Evolutionary conservation across 73 alveolate genomes (phyloP).

Genomic region (Effrenium voratum): DNA sequence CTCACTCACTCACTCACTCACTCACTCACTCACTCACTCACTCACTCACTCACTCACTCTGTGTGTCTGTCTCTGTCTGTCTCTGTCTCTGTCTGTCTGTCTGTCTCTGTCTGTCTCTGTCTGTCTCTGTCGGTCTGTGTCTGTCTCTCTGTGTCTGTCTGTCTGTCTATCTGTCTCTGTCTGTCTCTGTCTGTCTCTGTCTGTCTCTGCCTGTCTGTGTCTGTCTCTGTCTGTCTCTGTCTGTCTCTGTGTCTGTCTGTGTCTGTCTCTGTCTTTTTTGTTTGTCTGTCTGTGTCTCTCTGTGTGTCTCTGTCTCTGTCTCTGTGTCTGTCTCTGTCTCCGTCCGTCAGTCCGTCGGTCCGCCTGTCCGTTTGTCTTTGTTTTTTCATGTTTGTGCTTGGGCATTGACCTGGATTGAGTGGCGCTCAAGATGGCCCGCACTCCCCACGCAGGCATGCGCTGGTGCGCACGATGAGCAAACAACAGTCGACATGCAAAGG

Average conservation of each 20-base stretch:
- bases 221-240: background rate
- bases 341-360: background rate
- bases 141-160: background rate
- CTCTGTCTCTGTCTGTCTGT: background rate
- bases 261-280: background rate
- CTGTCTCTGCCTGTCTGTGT: background rate
- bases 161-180: background rate
- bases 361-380: background rate
- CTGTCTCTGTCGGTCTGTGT: background rate
- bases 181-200: background rate
- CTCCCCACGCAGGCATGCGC: too few relatives aligned
- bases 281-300: background rate
- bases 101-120: background rate
- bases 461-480: too few relatives aligned
- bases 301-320: background rate
- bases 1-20: background rate
- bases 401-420: too few relatives aligned
- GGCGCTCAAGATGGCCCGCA: too few relatives aligned
- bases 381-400: background rate
- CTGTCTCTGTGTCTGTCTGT: background rate
- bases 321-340: background rate
- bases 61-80: background rate
- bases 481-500: too few relatives aligned
- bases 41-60: background rate
- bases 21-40: background rate